A percentile compares a stretch with the other conserved stretches of the same genome.
Conservation (phyloP, 176 grass and related monocot species). For the Phragmites australis region DNA sequence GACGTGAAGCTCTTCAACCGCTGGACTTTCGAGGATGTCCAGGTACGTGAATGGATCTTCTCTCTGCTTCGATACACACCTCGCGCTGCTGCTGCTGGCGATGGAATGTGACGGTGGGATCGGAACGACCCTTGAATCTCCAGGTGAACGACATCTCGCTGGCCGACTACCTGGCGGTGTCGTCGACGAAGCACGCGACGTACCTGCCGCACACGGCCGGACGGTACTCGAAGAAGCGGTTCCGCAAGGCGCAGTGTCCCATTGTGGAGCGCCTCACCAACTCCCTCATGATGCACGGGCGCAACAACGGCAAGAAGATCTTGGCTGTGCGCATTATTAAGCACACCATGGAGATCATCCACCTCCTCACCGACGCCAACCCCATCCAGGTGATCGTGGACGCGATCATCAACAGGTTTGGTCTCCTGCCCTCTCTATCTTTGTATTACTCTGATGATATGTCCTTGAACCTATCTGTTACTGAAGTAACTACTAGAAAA, state of each 20-base stretch:
- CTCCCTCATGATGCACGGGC: slow-evolving; percentile 93
- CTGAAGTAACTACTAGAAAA: no score
- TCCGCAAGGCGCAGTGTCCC: slow-evolving; percentile 90
- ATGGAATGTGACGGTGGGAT: neutral
- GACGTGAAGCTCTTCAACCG: slow-evolving; percentile 79
- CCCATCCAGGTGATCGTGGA: slow-evolving; percentile 85
- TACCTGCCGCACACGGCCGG: slow-evolving; percentile 87
- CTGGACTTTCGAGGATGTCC: slow-evolving; percentile 79
- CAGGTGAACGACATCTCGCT: slow-evolving; percentile 87
- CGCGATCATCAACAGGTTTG: slow-evolving; percentile 80
- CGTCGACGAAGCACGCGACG: slow-evolving; percentile 63
- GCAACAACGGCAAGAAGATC: slow-evolving; percentile 91
- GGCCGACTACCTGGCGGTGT: slow-evolving; percentile 71
- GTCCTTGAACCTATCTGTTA: neutral
- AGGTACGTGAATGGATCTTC: slow-evolving; percentile 34
- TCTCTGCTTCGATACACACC: neutral
- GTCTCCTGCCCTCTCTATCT: no score
- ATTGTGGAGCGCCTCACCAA: slow-evolving; percentile 89
- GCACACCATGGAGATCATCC: slow-evolving; percentile 87
- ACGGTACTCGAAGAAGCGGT: slow-evolving; percentile 78
- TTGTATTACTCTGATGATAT: neutral
- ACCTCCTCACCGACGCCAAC: slow-evolving; percentile 85
- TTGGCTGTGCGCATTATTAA: slow-evolving; percentile 82
- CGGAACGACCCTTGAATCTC: neutral
- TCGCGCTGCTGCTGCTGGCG: neutral